Evolutionary conservation across 768 basidiomycete genomes (phyloP).

Genomic region (Xerocomus brunneocitrinus): DNA sequence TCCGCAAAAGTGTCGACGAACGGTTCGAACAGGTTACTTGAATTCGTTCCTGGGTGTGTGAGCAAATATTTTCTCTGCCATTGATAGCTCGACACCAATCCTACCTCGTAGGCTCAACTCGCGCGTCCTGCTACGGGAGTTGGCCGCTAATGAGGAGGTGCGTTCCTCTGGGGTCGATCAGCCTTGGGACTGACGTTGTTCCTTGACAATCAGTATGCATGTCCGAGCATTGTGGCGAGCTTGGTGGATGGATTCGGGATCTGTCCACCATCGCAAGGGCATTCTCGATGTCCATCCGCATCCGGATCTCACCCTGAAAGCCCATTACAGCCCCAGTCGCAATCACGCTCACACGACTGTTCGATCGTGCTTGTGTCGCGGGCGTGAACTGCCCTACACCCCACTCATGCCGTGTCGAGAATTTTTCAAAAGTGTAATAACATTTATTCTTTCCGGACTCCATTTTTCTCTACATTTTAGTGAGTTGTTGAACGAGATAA

Average conservation of each 20-base stretch:
- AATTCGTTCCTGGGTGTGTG: conserved; percentile 37
- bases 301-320: neutral
- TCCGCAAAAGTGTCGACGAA: neutral
- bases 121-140: conserved; percentile 25
- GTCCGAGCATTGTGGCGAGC: conserved; percentile 23
- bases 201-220: conserved; percentile 15
- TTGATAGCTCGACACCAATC: neutral
- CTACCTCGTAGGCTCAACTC: conserved; percentile 22
- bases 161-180: neutral
- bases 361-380: conserved; percentile 15
- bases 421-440: neutral
- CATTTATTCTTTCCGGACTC: neutral
- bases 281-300: conserved; percentile 7
- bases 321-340: neutral
- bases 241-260: conserved; percentile 18
- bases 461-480: no score
- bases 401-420: neutral
- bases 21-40: conserved; percentile 28
- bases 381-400: neutral
- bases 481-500: no score
- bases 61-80: conserved; percentile 1
- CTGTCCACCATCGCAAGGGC: conserved; percentile 7
- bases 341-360: conserved; percentile 2
- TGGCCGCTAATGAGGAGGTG: conserved; percentile 26
- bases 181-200: neutral